Conservation (phyloP, 768 basidiomycete genomes). For the Russula vinacea region DNA sequence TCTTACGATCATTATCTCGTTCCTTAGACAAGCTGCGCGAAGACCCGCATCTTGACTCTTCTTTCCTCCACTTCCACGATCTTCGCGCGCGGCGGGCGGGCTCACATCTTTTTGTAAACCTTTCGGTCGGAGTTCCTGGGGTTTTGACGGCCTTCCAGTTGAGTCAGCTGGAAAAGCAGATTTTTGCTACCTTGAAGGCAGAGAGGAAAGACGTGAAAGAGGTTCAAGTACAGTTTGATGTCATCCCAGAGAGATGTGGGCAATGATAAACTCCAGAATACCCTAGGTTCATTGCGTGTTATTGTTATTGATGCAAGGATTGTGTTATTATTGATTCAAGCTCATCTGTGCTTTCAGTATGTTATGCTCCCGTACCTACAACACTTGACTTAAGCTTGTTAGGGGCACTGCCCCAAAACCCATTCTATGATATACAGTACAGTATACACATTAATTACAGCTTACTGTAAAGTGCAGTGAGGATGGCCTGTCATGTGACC, state of each 20-base stretch:
- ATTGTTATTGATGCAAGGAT: not conserved
- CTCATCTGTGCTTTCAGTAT: too few species aligned
- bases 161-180: conserved; percentile 58
- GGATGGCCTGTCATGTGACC: too few species aligned
- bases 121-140: conserved; percentile 67
- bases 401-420: too few species aligned
- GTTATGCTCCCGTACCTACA: too few species aligned
- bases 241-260: not conserved
- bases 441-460: too few species aligned
- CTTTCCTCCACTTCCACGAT: conserved; percentile 45
- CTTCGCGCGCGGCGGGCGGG: conserved; percentile 76
- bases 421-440: too few species aligned
- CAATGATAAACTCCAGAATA: not conserved
- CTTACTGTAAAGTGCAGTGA: too few species aligned
- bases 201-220: conserved; percentile 67
- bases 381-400: too few species aligned
- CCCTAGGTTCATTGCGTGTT: not conserved
- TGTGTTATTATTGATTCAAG: too few species aligned
- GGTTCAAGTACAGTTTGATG: conserved; percentile 39
- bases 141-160: conserved; percentile 56
- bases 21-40: conserved; percentile 29
- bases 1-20: conserved; percentile 56
- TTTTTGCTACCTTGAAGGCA: conserved; percentile 52
- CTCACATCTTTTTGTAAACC: conserved; percentile 78
- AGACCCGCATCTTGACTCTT: not conserved